These are phyloP conservation scores for Penicillium sp. DNA, from an alignment of 2,329 filamentous ascomycete species.

Conservation along the genomic window DNA sequence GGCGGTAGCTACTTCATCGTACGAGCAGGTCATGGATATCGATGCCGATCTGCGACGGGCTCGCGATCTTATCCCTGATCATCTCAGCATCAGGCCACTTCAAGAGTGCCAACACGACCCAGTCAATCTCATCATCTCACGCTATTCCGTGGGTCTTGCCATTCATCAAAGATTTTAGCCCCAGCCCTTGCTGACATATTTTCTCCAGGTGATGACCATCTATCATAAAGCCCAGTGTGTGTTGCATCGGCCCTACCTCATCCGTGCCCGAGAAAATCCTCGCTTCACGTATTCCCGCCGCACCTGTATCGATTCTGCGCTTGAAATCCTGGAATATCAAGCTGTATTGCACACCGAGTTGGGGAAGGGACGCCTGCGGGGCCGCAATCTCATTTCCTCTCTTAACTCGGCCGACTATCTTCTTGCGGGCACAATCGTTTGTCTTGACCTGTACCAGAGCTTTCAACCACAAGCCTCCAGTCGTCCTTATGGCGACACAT, in stretches of 20 bases:
- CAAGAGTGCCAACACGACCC: conserved; percentile 69
- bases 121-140: conserved; percentile 64
- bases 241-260: conserved; percentile 80
- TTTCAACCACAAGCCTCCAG: conserved; percentile 30
- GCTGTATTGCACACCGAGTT: conserved; percentile 69
- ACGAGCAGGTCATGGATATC: conserved; percentile 57
- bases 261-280: conserved; percentile 68
- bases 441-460: conserved; percentile 69
- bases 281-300: conserved; percentile 79
- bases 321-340: conserved; percentile 75
- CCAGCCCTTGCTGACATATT: conserved; percentile 7
- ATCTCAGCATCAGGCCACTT: conserved; percentile 68
- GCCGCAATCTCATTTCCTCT: conserved; percentile 72
- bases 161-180: too few relatives aligned
- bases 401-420: conserved; percentile 80
- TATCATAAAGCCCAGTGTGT: conserved; percentile 86
- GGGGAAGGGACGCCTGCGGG: conserved; percentile 62
- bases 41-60: conserved; percentile 53
- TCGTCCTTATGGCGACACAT: conserved; percentile 34
- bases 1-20: conserved; percentile 42
- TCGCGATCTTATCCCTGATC: conserved; percentile 65
- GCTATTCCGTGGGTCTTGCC: conserved; percentile 54
- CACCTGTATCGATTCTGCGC: conserved; percentile 77
- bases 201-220: conserved; percentile 60
- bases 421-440: conserved; percentile 76